phyloP scores from a whole-genome alignment of 1,284 basidiomycete genomes.

The Xanthoconium separans region DNA sequence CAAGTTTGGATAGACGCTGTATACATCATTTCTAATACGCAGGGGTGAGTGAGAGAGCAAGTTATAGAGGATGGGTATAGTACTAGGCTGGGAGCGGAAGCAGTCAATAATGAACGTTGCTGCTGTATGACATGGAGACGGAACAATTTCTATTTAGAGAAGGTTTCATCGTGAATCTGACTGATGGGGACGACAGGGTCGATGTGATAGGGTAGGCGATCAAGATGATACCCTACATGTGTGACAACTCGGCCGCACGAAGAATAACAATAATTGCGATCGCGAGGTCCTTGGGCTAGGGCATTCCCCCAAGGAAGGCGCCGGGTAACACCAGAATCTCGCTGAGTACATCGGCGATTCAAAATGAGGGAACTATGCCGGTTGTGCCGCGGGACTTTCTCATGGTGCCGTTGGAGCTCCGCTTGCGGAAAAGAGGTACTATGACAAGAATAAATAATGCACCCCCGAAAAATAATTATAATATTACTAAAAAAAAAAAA shows the following conservation, averaged over 20 bases:
- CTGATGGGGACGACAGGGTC: slow-evolving; percentile 32
- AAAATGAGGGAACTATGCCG: slow-evolving; percentile 25
- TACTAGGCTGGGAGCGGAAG: background rate
- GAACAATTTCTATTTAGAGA: slow-evolving; percentile 27
- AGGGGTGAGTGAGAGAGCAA: slow-evolving; percentile 10
- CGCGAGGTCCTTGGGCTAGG: slow-evolving; percentile 24
- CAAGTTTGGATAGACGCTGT: slow-evolving; percentile 16
- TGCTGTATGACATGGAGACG: slow-evolving; percentile 25
- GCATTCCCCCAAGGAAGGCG: slow-evolving; percentile 14
- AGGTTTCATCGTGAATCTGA: slow-evolving; percentile 32
- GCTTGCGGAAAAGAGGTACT: slow-evolving; percentile 15
- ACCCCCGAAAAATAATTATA: slow-evolving; percentile 11
- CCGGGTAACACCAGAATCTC: too few relatives aligned
- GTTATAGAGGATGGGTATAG: slow-evolving; percentile 10
- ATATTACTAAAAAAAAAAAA: slow-evolving; percentile 18
- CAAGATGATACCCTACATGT: slow-evolving; percentile 32
- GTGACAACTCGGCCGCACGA: too few relatives aligned
- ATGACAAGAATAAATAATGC: slow-evolving; percentile 12
- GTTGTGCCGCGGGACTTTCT: slow-evolving; percentile 30
- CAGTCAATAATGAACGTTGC: slow-evolving; percentile 22
- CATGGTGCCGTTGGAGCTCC: slow-evolving; percentile 24
- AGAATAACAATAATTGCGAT: slow-evolving; percentile 3
- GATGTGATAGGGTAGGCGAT: slow-evolving; percentile 38
- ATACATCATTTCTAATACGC: slow-evolving; percentile 8
- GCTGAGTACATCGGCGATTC: slow-evolving; percentile 34